Evolutionary conservation across 768 basidiomycete species (phyloP).

Genomic region (Hericium erinaceus): DNA sequence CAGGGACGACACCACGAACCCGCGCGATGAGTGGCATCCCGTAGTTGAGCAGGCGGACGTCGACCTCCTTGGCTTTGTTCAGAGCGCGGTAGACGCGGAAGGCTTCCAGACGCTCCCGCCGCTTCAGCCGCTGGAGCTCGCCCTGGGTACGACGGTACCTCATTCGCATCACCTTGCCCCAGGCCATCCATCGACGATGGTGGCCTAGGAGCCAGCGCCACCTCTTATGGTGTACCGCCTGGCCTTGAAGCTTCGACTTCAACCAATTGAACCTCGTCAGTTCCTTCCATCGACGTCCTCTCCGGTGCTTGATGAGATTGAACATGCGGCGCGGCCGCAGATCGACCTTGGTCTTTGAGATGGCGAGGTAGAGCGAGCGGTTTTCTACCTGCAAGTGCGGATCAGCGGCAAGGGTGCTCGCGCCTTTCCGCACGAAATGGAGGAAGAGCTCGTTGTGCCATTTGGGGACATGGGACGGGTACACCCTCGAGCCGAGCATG

Average conservation of each 20-base stretch:
- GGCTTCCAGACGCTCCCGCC: not conserved
- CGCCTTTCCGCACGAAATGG: conserved; percentile 1
- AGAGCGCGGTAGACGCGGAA: not conserved
- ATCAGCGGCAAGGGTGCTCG: not conserved
- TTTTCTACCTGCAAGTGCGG: not conserved
- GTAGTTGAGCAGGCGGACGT: not conserved
- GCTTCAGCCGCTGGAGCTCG: too few species aligned
- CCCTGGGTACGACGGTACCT: too few species aligned
- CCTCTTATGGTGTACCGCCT: too few species aligned
- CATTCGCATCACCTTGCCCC: too few species aligned
- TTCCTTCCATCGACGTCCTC: too few species aligned
- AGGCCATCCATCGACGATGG: too few species aligned
- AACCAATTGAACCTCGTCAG: too few species aligned
- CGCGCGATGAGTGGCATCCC: conserved; percentile 5
- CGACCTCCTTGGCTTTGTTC: not conserved
- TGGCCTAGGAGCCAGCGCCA: too few species aligned
- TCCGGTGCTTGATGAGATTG: too few species aligned
- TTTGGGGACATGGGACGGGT: conserved; percentile 15
- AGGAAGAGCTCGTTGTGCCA: conserved; percentile 26
- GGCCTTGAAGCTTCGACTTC: too few species aligned
- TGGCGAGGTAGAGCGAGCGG: not conserved
- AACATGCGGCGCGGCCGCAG: too few species aligned
- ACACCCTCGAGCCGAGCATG: conserved; percentile 14
- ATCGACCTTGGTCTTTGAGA: not conserved
- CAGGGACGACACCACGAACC: conserved; percentile 4